These are phyloP conservation scores for Phaffia rhodozyma DNA, from an alignment of 1,284 basidiomycete genomes.

Conservation along the genomic window DNA sequence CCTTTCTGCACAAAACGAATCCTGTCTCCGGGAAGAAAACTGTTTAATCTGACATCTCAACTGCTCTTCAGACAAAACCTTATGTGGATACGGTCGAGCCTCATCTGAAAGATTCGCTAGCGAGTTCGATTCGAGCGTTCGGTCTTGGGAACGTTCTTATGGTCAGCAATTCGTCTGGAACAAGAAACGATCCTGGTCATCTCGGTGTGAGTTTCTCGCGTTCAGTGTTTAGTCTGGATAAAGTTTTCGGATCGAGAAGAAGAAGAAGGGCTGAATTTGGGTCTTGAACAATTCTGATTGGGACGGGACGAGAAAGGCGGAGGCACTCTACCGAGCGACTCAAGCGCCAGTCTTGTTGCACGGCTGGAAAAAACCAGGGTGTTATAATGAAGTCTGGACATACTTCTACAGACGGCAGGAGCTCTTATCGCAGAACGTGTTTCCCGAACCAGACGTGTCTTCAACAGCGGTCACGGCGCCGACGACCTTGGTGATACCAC, in stretches of 20 bases:
- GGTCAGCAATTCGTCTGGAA: constrained; percentile 89
- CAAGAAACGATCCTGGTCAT: constrained; percentile 58
- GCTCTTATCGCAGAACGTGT: not conserved
- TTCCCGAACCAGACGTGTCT: not conserved
- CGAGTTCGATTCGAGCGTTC: constrained; percentile 54
- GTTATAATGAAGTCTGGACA: constrained; percentile 29
- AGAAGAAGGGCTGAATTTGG: too few species aligned
- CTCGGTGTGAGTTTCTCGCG: constrained; percentile 49
- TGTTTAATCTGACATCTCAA: not conserved
- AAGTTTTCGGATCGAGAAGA: not conserved
- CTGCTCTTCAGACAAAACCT: constrained; percentile 27
- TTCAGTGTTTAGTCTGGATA: not conserved
- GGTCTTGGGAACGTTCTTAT: constrained; percentile 69
- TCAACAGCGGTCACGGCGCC: not conserved
- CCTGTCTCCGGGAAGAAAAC: constrained; percentile 47
- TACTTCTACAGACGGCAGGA: constrained; percentile 5
- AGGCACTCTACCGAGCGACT: constrained; percentile 66
- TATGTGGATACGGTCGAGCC: constrained; percentile 24
- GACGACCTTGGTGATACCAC: too few species aligned
- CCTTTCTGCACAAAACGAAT: not conserved
- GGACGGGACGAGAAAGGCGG: constrained; percentile 50
- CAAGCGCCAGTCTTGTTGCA: constrained; percentile 74
- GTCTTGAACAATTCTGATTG: too few species aligned
- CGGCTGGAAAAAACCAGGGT: constrained; percentile 61
- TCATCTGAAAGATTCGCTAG: constrained; percentile 8